Evolutionary conservation across 2,329 filamentous ascomycete species (phyloP).

Genomic region (Scedosporium dehoogii): DNA sequence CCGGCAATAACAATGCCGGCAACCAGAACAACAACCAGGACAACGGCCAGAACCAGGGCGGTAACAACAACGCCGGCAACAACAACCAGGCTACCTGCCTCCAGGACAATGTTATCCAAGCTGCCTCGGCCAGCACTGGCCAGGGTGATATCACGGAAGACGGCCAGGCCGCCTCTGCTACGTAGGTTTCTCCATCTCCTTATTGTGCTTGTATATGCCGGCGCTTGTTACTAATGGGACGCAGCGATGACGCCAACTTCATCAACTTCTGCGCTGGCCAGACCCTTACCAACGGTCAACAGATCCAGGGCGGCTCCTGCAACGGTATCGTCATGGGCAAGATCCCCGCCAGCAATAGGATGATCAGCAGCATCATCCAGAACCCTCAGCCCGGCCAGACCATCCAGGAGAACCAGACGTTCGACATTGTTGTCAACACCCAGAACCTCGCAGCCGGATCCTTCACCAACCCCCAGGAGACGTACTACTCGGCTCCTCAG

Average conservation of each 20-base stretch:
- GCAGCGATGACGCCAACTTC: slow-evolving; percentile 48
- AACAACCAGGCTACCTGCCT: slow-evolving; percentile 8
- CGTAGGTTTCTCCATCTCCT: slow-evolving; percentile 27
- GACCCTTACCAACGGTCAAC: slow-evolving; percentile 50
- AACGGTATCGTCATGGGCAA: slow-evolving; percentile 57
- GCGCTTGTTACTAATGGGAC: slow-evolving; percentile 8
- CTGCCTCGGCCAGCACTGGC: neutral
- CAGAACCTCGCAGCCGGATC: slow-evolving; percentile 44
- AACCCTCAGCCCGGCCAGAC: slow-evolving; percentile 42
- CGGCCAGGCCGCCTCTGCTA: slow-evolving; percentile 41
- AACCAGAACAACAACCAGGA: slow-evolving; percentile 11
- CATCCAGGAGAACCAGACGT: slow-evolving; percentile 35
- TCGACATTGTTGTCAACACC: slow-evolving; percentile 42
- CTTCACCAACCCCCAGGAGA: slow-evolving; percentile 50
- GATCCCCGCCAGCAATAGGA: slow-evolving; percentile 42
- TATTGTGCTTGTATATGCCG: slow-evolving; percentile 11
- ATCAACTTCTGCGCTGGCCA: slow-evolving; percentile 51
- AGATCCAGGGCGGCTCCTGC: slow-evolving; percentile 49
- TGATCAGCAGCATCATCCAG: slow-evolving; percentile 47
- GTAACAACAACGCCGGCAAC: slow-evolving; percentile 11
- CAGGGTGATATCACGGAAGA: neutral
- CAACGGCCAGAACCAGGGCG: slow-evolving; percentile 11
- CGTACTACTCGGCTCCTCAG: slow-evolving; percentile 53
- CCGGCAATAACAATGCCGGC: slow-evolving; percentile 9
- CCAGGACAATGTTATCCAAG: slow-evolving; percentile 2